phyloP scores from a whole-genome alignment of 2,329 filamentous ascomycete species.

The Neoscytalidium dimidiatum region DNA sequence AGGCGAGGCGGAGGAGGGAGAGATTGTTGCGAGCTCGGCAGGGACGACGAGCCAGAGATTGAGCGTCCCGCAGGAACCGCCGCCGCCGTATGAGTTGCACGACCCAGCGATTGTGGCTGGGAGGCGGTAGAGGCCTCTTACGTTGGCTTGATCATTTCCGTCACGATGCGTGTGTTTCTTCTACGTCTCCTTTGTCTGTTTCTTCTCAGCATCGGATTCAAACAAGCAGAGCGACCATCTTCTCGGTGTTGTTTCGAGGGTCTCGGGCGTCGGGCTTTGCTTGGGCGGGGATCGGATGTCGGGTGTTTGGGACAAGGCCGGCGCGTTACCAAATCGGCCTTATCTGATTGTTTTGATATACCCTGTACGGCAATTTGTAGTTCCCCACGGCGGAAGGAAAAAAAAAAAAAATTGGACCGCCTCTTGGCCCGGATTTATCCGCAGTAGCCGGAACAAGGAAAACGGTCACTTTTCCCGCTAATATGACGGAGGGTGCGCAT shows the following conservation, averaged over 20 bases:
- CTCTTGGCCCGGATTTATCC: not conserved
- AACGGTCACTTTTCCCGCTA: not conserved
- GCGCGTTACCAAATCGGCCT: not conserved
- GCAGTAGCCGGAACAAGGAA: not conserved
- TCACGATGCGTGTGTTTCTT: no score
- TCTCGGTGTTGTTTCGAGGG: not conserved
- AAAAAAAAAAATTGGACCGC: not conserved
- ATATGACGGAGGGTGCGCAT: not conserved
- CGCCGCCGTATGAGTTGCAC: conserved; percentile 12
- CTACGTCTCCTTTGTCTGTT: no score
- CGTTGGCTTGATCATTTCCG: no score
- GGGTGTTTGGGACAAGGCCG: not conserved
- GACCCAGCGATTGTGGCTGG: conserved; percentile 18
- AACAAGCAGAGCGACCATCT: not conserved
- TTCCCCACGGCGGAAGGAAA: not conserved
- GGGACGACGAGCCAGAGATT: not conserved
- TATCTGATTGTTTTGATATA: conserved; percentile 18
- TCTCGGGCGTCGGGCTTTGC: not conserved
- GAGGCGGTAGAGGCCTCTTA: no score
- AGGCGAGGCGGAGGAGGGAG: not conserved
- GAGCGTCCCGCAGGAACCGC: conserved; percentile 25
- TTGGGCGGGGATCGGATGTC: not conserved
- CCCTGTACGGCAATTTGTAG: conserved; percentile 14
- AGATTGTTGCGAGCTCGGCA: not conserved
- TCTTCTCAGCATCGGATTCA: not conserved